Percentiles rank a stretch among this genome's conserved stretches.
phyloP scores from a whole-genome alignment of 202 grass and related monocot genomes.

The Zoysia matrella region DNA sequence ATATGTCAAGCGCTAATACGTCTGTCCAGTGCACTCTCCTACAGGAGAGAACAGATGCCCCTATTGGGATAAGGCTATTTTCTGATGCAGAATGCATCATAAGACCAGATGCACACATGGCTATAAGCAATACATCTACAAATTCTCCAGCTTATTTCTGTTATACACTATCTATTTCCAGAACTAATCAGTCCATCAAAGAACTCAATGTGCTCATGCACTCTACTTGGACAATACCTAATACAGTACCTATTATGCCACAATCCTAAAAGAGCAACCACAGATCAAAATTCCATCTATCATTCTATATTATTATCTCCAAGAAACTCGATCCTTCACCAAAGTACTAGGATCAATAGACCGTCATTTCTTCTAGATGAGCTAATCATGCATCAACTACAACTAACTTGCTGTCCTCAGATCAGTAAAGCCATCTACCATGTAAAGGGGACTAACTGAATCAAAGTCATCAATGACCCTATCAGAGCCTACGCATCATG shows the following conservation, averaged over 20 bases:
- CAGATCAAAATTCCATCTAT: not conserved
- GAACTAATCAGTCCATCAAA: not conserved
- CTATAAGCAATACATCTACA: not conserved
- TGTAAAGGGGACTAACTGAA: too few relatives aligned
- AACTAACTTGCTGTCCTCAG: not conserved
- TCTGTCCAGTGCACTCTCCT: not conserved
- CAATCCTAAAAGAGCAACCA: not conserved
- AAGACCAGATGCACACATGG: not conserved
- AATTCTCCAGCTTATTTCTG: not conserved
- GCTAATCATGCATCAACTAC: not conserved
- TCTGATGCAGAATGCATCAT: not conserved
- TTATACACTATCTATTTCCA: not conserved
- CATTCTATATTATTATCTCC: not conserved
- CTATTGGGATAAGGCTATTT: not conserved
- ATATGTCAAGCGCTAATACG: not conserved
- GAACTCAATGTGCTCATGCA: not conserved
- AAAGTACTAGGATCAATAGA: not conserved
- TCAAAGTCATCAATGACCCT: not conserved
- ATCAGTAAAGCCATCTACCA: conserved; percentile 3
- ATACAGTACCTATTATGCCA: not conserved
- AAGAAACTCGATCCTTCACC: not conserved
- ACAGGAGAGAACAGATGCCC: not conserved
- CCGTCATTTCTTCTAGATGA: not conserved
- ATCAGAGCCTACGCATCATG: conserved; percentile 12
- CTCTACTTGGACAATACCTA: not conserved